Base-by-base conservation (phyloP, 768 basidiomycete species). In the Panellus pusillus region DNA sequence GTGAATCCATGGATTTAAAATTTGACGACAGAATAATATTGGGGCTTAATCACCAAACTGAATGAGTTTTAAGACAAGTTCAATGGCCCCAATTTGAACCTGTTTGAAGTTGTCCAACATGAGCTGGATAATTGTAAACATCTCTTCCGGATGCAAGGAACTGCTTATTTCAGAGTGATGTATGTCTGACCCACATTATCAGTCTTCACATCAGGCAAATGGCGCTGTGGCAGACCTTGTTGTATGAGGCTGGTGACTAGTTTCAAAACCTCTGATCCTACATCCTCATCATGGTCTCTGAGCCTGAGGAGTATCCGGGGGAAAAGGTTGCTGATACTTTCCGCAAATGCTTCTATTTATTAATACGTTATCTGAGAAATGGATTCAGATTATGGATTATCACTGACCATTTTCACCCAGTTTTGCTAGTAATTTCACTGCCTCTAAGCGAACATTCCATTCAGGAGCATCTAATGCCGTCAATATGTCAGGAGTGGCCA, bases 371-470 rank as follows among this genome's bases (percentile, higher is more conserved):
- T 6, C 31, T 32, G 6, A 6, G 14, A 14, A 24, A 27, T 12
- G 9, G 35, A 15, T 9, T 4, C 15, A 1, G 43, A 17, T 18
- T 7, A 13, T 15, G 13, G 32, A 29, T 7, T 7, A 50, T 17
- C 14, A 20, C 49, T 32, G 29, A 50, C 50, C 42, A 44, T 50
- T 50, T 44, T 50, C 32, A 15, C 31, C 31, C 2, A 50, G 43
- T 43, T 36, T 35, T 20, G 28, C 15, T 9, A 50, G 13, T 19
- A 18, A 32, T n/a, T 27, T 9, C 4, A 50, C 14, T 28, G 19
- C 50, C 2, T 37, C 18, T 13, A 44, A 14, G 14, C 41, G 50
- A n/a, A 20, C 17, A 3, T 3, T 5, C 50, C 50, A 50, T 3
- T 8, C 9, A 1, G 32, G 6, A 14, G 4, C 14, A 9, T 37